Percentiles rank a stretch among this genome's conserved stretches.
Conservation (phyloP, 495 filamentous ascomycete genomes). For the Extremus antarcticus region DNA sequence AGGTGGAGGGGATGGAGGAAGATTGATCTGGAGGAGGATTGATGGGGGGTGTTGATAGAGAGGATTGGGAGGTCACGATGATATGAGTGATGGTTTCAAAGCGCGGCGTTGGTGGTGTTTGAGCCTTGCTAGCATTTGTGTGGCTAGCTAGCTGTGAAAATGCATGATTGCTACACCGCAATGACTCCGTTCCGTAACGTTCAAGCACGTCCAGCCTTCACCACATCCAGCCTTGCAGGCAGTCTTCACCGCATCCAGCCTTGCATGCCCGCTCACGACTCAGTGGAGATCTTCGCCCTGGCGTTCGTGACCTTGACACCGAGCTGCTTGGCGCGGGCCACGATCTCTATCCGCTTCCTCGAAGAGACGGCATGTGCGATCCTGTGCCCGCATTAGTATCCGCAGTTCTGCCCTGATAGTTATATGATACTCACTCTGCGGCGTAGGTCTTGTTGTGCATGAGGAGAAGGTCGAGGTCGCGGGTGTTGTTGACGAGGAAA, state of each 20-base stretch:
- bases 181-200: not conserved
- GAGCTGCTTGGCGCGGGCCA: constrained; percentile 90
- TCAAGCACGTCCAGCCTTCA: too few relatives aligned
- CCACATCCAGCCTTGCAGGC: not conserved
- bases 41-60: not conserved
- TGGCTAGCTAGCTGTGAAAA: constrained; percentile 4
- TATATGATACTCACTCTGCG: constrained; percentile 66
- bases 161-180: not conserved
- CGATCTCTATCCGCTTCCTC: constrained; percentile 94
- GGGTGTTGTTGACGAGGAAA: constrained; percentile 93
- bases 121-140: not conserved
- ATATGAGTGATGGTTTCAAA: not conserved
- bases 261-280: constrained; percentile 41
- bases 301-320: constrained; percentile 98
- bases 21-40: too few relatives aligned
- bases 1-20: not conserved
- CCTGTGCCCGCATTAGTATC: constrained; percentile 38
- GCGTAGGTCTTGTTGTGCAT: constrained; percentile 99
- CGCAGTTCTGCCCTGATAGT: not conserved
- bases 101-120: constrained; percentile 19
- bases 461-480: constrained; percentile 91
- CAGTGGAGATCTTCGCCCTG: constrained; percentile 95
- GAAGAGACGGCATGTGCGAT: constrained; percentile 96
- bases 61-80: not conserved
- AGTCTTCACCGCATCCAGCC: not conserved